Conservation (phyloP, 495 filamentous ascomycete species). For the Tuber magnatum region DNA sequence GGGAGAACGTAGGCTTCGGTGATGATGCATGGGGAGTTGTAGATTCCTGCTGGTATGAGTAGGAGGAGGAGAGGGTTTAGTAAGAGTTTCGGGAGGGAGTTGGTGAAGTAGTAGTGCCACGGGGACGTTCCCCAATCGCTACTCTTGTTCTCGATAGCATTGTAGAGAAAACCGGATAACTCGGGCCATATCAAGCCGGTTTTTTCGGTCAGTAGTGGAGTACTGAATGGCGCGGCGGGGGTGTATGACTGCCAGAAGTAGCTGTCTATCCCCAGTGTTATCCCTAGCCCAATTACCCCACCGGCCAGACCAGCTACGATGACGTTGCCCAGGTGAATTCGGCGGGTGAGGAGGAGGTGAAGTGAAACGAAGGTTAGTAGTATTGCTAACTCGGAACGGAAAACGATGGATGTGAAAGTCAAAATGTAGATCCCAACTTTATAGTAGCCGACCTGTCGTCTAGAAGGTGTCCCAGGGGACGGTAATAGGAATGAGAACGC, state of each 20-base stretch:
- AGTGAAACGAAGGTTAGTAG: constrained; percentile 57
- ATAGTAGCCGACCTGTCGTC: constrained; percentile 41
- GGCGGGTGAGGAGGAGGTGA: constrained; percentile 52
- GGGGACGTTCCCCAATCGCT: constrained; percentile 81
- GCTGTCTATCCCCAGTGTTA: constrained; percentile 71
- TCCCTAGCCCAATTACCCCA: constrained; percentile 53
- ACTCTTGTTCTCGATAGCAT: constrained; percentile 68
- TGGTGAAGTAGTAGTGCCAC: constrained; percentile 75
- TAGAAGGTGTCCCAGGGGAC: constrained; percentile 40
- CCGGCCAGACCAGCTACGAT: constrained; percentile 63
- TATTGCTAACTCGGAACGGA: constrained; percentile 83
- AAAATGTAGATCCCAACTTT: constrained; percentile 62
- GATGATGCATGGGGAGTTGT: constrained; percentile 50
- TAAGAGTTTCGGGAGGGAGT: constrained; percentile 72
- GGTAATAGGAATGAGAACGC: constrained; percentile 68
- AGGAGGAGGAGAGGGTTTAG: constrained; percentile 63
- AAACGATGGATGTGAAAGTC: constrained; percentile 74
- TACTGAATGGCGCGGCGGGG: constrained; percentile 28
- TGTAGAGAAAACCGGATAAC: constrained; percentile 81
- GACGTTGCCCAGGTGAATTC: constrained; percentile 54
- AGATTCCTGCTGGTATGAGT: constrained; percentile 50
- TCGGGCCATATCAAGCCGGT: constrained; percentile 76
- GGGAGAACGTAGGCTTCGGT: constrained; percentile 57
- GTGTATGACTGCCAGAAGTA: constrained; percentile 74
- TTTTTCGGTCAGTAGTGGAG: constrained; percentile 34